Evolutionary conservation across 129 eudicot genomes (phyloP).

Genomic region (Pseudognaphalium luteoalbum): DNA sequence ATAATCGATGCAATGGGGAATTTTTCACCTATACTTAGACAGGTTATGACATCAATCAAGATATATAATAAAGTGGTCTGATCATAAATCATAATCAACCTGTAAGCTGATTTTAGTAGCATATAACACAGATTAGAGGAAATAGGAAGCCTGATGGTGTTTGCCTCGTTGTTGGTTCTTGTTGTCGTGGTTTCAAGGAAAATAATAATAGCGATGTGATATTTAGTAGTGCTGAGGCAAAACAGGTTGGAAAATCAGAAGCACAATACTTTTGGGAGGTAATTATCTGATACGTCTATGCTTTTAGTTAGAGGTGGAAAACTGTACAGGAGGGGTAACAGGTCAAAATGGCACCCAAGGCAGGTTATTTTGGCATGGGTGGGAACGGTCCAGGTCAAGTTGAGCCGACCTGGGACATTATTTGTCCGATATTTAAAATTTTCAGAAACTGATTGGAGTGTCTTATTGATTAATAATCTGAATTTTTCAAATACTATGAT

Average conservation of each 20-base stretch:
- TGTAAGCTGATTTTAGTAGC: slow-evolving; percentile 1
- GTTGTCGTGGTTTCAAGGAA: slow-evolving; percentile 79
- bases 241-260: slow-evolving; percentile 66
- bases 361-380: background rate
- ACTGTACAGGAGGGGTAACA: background rate
- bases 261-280: slow-evolving; percentile 99
- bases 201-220: slow-evolving; percentile 84
- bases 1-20: slow-evolving; percentile 98
- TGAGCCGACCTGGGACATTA: background rate
- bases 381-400: background rate
- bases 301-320: background rate
- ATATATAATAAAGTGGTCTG: background rate
- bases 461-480: background rate
- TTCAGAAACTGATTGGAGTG: background rate
- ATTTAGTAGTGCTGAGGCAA: slow-evolving; percentile 72
- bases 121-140: slow-evolving; percentile 59
- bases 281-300: background rate
- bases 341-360: background rate
- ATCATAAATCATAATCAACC: background rate
- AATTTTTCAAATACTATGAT: background rate
- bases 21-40: slow-evolving; percentile 89
- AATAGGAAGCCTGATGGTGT: slow-evolving; percentile 96
- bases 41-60: slow-evolving; percentile 49
- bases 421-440: background rate
- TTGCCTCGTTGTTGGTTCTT: slow-evolving; percentile 96